Evolutionary conservation across 2,329 filamentous ascomycete genomes (phyloP).

Genomic region (Claviceps spartinae): DNA sequence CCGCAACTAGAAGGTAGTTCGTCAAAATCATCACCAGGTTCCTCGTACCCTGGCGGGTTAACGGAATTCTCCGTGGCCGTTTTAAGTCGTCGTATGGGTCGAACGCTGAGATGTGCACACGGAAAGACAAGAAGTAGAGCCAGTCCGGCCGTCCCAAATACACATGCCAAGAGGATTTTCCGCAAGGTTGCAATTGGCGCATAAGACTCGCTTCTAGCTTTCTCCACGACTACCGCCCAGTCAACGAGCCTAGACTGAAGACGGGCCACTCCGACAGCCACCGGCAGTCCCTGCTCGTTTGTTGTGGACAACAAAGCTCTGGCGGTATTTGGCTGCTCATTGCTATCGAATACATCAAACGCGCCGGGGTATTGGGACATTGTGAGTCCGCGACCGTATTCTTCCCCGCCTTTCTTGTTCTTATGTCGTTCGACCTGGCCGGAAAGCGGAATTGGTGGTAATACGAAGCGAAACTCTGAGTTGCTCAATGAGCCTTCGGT

Average conservation of each 20-base stretch:
- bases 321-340: constrained; percentile 46
- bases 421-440: constrained; percentile 35
- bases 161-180: constrained; percentile 67
- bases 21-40: constrained; percentile 30
- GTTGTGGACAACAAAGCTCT: constrained; percentile 52
- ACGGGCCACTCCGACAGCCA: constrained; percentile 71
- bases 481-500: constrained; percentile 24
- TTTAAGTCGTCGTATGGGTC: constrained; percentile 65
- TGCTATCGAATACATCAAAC: constrained; percentile 41
- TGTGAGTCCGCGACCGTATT: constrained; percentile 39
- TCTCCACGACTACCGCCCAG: constrained; percentile 75
- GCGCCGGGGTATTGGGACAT: constrained; percentile 51
- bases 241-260: constrained; percentile 55
- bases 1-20: constrained; percentile 28
- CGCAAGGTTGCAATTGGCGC: constrained; percentile 61
- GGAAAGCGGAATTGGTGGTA: constrained; percentile 35
- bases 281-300: constrained; percentile 56
- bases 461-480: constrained; percentile 42
- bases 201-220: constrained; percentile 61
- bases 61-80: constrained; percentile 63
- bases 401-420: constrained; percentile 18
- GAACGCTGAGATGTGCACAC: constrained; percentile 67
- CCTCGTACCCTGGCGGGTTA: constrained; percentile 46
- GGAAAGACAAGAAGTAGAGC: constrained; percentile 62
- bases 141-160: constrained; percentile 68